phyloP scores from a whole-genome alignment of 2,329 filamentous ascomycete genomes.

The Coniochaeta sp. region DNA sequence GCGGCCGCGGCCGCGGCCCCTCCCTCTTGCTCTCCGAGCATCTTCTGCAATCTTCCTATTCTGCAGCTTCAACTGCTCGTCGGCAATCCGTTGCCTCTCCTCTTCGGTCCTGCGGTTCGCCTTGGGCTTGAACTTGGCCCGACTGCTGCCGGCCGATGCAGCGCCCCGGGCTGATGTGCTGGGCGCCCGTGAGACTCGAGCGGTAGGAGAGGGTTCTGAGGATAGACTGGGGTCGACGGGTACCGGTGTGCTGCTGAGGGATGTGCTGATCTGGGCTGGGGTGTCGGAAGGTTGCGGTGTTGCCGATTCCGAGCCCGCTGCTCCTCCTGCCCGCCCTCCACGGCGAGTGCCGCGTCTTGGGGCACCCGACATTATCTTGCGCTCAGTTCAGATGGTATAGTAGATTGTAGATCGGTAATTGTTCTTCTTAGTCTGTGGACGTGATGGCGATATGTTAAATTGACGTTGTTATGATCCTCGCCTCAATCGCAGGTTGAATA shows the following conservation, averaged over 20 bases:
- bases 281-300: background rate
- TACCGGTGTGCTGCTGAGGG: background rate
- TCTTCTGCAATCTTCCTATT: conserved; percentile 23
- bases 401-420: background rate
- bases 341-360: background rate
- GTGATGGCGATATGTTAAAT: background rate
- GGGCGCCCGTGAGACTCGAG: background rate
- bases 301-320: background rate
- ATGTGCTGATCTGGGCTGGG: background rate
- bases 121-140: conserved; percentile 24
- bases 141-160: background rate
- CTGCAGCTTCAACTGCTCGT: conserved; percentile 23
- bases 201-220: background rate
- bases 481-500: background rate
- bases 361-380: background rate
- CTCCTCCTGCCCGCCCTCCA: background rate
- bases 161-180: background rate
- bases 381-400: background rate
- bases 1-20: conserved; percentile 22
- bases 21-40: conserved; percentile 17
- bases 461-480: background rate
- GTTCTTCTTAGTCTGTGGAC: background rate
- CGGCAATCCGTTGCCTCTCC: conserved; percentile 27
- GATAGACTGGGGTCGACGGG: background rate
- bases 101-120: conserved; percentile 23